Conservation (phyloP, 306 rosid species). For the Rosa chinensis region DNA sequence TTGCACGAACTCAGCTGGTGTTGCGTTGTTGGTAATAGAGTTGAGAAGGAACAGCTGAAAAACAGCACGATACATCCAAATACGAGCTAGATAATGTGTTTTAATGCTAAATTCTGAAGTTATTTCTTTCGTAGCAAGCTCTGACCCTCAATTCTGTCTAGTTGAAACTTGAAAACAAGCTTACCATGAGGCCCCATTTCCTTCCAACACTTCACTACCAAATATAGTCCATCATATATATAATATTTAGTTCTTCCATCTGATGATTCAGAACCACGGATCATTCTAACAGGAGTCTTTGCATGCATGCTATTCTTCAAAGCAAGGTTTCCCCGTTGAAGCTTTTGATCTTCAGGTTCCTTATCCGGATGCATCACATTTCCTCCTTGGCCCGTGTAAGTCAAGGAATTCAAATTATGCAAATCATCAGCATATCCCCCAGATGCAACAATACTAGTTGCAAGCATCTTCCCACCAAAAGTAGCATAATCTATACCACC, state of each 20-base stretch:
- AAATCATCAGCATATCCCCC: constrained; percentile 78
- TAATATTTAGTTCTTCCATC: constrained; percentile 56
- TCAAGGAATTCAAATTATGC: constrained; percentile 62
- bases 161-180: constrained; percentile 63
- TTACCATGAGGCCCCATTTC: constrained; percentile 75
- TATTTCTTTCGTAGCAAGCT: constrained; percentile 36
- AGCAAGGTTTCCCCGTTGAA: constrained; percentile 82
- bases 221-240: constrained; percentile 75
- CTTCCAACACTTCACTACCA: constrained; percentile 70
- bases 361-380: constrained; percentile 62
- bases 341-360: constrained; percentile 85
- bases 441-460: constrained; percentile 79
- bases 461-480: constrained; percentile 49
- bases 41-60: background rate
- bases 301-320: constrained; percentile 67
- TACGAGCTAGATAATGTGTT: background rate
- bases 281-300: constrained; percentile 73
- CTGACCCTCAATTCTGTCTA: constrained; percentile 72
- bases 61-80: background rate
- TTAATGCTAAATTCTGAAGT: background rate
- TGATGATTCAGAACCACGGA: constrained; percentile 62
- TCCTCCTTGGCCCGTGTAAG: constrained; percentile 86
- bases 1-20: background rate
- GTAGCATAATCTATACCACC: constrained; percentile 77
- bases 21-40: background rate